phyloP scores from a whole-genome alignment of 2,329 filamentous ascomycete species.

The Ophiostoma australiae region DNA sequence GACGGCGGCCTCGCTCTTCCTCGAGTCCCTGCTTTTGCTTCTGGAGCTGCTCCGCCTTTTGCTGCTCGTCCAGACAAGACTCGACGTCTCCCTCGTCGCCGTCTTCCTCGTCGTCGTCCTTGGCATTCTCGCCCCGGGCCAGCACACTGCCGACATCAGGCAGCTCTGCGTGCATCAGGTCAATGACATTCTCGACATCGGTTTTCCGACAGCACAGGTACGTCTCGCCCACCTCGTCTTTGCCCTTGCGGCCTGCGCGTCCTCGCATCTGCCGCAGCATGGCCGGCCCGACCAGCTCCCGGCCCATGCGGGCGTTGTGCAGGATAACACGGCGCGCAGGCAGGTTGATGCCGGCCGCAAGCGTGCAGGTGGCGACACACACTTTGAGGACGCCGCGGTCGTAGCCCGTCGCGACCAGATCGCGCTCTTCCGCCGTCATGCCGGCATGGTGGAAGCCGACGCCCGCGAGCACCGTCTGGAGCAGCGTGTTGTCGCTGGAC shows the following conservation, averaged over 20 bases:
- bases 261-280: constrained; percentile 80
- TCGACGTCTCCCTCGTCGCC: constrained; percentile 36
- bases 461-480: constrained; percentile 59
- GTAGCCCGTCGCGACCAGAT: constrained; percentile 65
- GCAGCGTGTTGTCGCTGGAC: constrained; percentile 55
- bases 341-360: constrained; percentile 79
- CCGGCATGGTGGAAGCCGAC: constrained; percentile 70
- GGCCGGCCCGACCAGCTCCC: constrained; percentile 69
- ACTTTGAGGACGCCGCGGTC: constrained; percentile 63
- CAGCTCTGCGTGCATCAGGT: constrained; percentile 67
- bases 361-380: constrained; percentile 70
- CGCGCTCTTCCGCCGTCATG: constrained; percentile 69
- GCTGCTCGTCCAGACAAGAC: constrained; percentile 31
- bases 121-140: not conserved
- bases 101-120: constrained; percentile 37
- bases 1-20: constrained; percentile 37
- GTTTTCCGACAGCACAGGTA: constrained; percentile 66
- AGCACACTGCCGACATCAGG: constrained; percentile 54
- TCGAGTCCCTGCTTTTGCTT: not conserved
- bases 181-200: constrained; percentile 65
- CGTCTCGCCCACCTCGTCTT: constrained; percentile 71
- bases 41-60: not conserved
- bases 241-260: constrained; percentile 71
- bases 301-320: constrained; percentile 70
- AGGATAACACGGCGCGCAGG: constrained; percentile 68